These are phyloP conservation scores for Lipomyces starkeyi DNA, from an alignment of 805 yeast species.

Conservation along the genomic window DNA sequence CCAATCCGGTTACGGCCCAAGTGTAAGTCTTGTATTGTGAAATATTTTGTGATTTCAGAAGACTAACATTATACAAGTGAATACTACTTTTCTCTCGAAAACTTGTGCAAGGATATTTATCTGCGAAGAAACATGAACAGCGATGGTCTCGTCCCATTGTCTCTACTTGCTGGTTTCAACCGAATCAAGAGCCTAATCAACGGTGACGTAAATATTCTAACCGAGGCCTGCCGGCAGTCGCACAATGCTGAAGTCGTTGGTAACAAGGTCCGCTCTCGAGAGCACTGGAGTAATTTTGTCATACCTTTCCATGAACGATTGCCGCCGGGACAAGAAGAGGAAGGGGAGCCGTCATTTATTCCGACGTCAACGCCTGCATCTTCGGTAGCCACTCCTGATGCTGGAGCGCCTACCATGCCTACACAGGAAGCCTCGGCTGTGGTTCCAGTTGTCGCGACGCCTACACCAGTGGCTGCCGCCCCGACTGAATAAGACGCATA, in stretches of 20 bases:
- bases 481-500: background rate
- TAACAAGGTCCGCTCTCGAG: constrained; percentile 64
- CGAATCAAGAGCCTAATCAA: constrained; percentile 71
- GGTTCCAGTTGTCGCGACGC: background rate
- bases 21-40: constrained; percentile 20
- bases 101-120: constrained; percentile 81
- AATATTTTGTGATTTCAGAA: background rate
- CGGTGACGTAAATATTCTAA: constrained; percentile 59
- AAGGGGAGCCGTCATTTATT: constrained; percentile 28
- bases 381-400: background rate
- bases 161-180: constrained; percentile 69
- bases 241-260: constrained; percentile 59
- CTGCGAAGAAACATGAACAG: constrained; percentile 81
- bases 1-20: constrained; percentile 24
- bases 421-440: background rate
- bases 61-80: constrained; percentile 48
- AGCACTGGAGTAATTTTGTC: constrained; percentile 70
- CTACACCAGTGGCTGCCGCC: background rate
- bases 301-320: constrained; percentile 59
- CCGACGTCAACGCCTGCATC: background rate
- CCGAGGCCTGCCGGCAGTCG: constrained; percentile 61
- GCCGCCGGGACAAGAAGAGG: constrained; percentile 55
- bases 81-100: constrained; percentile 88
- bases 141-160: constrained; percentile 73
- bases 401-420: background rate